Evolutionary conservation across 2,329 filamentous ascomycete genomes (phyloP), one percentile per base, ranked within the genome.

Genomic region (Penicillium polonicum): DNA sequence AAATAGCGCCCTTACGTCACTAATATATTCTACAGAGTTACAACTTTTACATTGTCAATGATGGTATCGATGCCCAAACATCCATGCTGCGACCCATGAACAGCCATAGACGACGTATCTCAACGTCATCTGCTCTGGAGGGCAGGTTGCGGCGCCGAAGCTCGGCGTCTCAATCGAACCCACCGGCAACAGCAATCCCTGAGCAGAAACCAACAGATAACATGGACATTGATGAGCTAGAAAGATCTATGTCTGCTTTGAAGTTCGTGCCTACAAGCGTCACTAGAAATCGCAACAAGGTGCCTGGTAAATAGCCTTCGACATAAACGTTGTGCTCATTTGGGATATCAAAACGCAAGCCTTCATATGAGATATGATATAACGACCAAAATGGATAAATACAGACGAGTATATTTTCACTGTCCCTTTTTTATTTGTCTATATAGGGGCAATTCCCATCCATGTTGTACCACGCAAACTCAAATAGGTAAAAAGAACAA

Each of bases 1-100:
- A n/a, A 31, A n/a, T 8, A 33, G 9, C 8, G 13, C 9, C 29
- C 38, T 13, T 21, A 41, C 5, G 17, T 31, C 15, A 25, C 59
- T 61, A 15, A 61, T 23, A 33, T 9, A 15, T 51, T 31, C 7
- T n/a, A 1, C 67, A 80, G 76, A 89, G 90, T 68, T 96, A 92
- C 76, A 93, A 95, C 74, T 96, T 95, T 68, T 85, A 86, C 49
- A 85, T 97, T 52, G 88, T 95, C 3, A 90, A 92, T 64, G 86
- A 91, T 60, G 94, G 94, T n/a, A 90, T 97, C 60, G 93, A 97
- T 69, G 88, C 88, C 48, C 85, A 90, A 51, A 86, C 82, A 43
- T 96, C 91, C 19, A 85, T 99, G 76, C 79, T 97, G 13, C 80
- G 85, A 48, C 65, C 68, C 10, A 60, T 70, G 46, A 65, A 72